Evolutionary conservation across 208 protist species (phyloP).

Genomic region (Acanthamoeba healyi): DNA sequence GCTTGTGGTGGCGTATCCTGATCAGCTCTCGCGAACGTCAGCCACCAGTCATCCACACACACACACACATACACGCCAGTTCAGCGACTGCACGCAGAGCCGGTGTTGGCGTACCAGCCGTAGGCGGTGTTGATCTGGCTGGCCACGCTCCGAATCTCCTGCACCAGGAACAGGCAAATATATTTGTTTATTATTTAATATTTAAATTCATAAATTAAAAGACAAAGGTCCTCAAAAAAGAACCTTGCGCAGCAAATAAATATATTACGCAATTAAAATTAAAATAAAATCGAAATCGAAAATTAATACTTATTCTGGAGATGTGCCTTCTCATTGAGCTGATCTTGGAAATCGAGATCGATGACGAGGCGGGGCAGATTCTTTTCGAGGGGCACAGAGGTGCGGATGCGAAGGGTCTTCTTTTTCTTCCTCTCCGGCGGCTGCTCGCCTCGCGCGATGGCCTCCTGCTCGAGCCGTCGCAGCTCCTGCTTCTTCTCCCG

Average conservation of each 20-base stretch:
- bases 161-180: background rate
- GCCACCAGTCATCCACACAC: too few relatives aligned
- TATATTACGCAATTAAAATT: background rate
- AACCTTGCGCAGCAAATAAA: background rate
- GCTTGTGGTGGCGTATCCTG: background rate
- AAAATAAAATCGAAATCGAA: background rate
- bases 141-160: slow-evolving; percentile 69
- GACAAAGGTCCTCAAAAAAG: background rate
- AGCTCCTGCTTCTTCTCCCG: background rate
- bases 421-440: slow-evolving; percentile 18
- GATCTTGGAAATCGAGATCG: slow-evolving; percentile 62
- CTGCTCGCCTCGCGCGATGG: background rate
- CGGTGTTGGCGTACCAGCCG: slow-evolving; percentile 45
- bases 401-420: slow-evolving; percentile 26
- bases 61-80: background rate
- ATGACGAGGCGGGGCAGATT: slow-evolving; percentile 44
- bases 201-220: background rate
- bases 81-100: background rate
- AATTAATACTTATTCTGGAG: background rate
- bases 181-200: background rate
- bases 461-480: background rate
- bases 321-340: slow-evolving; percentile 24
- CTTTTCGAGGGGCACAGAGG: slow-evolving; percentile 30
- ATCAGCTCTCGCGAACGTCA: background rate
- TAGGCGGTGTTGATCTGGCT: slow-evolving; percentile 66